These are phyloP conservation scores for Pouteria campechiana DNA, from an alignment of 179 eudicot species.

Conservation along the genomic window DNA sequence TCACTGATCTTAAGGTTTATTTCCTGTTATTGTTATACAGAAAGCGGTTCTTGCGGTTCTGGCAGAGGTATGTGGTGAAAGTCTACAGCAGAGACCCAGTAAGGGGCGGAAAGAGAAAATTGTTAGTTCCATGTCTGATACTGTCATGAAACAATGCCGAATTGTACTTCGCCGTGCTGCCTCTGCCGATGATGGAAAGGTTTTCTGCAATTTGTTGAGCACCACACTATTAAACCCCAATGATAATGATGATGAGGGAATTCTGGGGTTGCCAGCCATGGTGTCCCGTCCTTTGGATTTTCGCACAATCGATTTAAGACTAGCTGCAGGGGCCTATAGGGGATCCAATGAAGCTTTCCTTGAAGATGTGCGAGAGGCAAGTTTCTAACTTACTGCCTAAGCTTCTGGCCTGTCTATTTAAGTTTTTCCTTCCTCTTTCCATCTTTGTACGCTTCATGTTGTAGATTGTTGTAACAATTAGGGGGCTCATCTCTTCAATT, in stretches of 20 bases:
- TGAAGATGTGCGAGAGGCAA: conserved; percentile 92
- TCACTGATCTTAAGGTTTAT: no score
- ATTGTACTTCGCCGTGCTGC: conserved; percentile 61
- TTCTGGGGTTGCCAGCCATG: conserved; percentile 76
- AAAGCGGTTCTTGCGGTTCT: conserved; percentile 81
- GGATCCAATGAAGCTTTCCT: conserved; percentile 85
- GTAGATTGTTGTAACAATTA: no score
- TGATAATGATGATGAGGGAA: conserved; percentile 80
- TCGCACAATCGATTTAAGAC: conserved; percentile 78
- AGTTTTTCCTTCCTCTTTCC: no score
- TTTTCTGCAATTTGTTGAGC: conserved; percentile 75
- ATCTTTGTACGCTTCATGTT: no score
- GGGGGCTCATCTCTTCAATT: no score
- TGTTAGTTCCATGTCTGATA: conserved; percentile 32
- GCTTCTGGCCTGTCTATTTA: no score
- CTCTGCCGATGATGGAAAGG: conserved; percentile 53
- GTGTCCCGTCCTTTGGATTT: conserved; percentile 87
- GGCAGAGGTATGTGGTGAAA: conserved; percentile 29
- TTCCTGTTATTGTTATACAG: conserved; percentile 35
- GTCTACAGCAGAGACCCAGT: conserved; percentile 24
- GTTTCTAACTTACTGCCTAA: neutral
- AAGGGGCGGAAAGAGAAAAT: conserved; percentile 46
- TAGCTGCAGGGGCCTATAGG: conserved; percentile 75
- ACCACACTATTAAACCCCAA: conserved; percentile 41
- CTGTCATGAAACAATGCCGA: conserved; percentile 76